Base-by-base conservation (phyloP, 495 filamentous ascomycete species). In the Penicillium lividum region DNA sequence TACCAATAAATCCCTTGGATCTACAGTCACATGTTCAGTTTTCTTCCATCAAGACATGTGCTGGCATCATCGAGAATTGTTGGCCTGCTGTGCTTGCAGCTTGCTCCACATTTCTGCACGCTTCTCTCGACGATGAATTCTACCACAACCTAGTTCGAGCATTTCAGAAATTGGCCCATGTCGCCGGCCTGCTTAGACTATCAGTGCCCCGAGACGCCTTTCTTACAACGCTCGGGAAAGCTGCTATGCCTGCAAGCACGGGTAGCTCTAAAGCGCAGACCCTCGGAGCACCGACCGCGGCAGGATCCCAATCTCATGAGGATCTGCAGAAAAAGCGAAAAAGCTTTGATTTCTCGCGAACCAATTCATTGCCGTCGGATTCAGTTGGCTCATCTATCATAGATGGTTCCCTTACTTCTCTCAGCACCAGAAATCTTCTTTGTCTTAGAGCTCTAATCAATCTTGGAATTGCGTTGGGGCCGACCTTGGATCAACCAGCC, bases 81-180 rank as follows among this genome's bases (percentile, higher is more conserved):
- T 98, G 94, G 94, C 94, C 95, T 27, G 94, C 95, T 47, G 83
- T 97, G 13, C 84, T 98, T 34, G 93, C 94, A 15, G 89, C 92
- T 1, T 97, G 90, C 62, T 97, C 94, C 0, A 97, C 93, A 1
- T 98, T 97, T 71, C 71, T 98, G 27, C 92, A 92, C 68, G 92
- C 95, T 18, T 85, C 92, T 0, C 73, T 98, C 9, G 94, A 98
- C 65, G 87, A 91, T n/a, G 93, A 96, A 42, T 96, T 92, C 59
- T 98, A 96, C 59, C 92, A 96, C 60, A 86, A 86, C 27, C 81
- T 98, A 3, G 92, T 98, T n/a, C 83, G 93, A 49, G 89, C 92
- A 0, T 93, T 98, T 62, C 94, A 98, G 66, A 96, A 96, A 63
- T 88, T 98, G 66, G 89, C 95, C 1, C 94, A 98, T 68, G 94